Percentiles rank a stretch among this genome's conserved stretches.
Evolutionary conservation across 768 basidiomycete genomes (phyloP).

Genomic region (Lactarius vividus): DNA sequence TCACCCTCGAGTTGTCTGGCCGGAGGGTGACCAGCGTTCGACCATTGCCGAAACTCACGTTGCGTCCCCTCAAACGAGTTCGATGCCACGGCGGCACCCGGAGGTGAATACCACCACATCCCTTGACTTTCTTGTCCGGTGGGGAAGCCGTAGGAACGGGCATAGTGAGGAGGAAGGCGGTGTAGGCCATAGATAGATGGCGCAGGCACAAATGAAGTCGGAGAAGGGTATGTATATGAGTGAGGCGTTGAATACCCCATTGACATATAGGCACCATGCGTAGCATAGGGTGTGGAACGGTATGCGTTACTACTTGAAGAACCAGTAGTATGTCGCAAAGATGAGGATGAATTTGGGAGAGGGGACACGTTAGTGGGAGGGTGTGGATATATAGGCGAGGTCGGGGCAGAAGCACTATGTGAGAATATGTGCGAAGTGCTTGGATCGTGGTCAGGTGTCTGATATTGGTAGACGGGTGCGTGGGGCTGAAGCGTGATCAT

Average conservation of each 20-base stretch:
- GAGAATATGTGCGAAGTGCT: constrained; percentile 32
- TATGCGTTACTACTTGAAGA: constrained; percentile 17
- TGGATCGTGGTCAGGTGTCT: constrained; percentile 36
- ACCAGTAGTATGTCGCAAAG: constrained; percentile 4
- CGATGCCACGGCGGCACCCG: not conserved
- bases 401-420: constrained; percentile 20
- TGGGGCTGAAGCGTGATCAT: constrained; percentile 40
- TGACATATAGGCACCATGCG: constrained; percentile 29
- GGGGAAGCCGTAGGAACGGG: constrained; percentile 32
- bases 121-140: constrained; percentile 43
- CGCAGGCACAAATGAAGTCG: constrained; percentile 35
- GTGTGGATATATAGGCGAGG: constrained; percentile 13
- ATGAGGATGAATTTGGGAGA: constrained; percentile 26
- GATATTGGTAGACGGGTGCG: constrained; percentile 41
- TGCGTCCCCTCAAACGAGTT: constrained; percentile 33
- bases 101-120: constrained; percentile 53
- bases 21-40: constrained; percentile 35
- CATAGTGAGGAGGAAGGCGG: constrained; percentile 38
- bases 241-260: constrained; percentile 34
- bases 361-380: constrained; percentile 29
- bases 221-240: constrained; percentile 40
- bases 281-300: constrained; percentile 27
- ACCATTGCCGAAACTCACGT: constrained; percentile 37
- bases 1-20: not conserved
- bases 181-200: constrained; percentile 41